Evolutionary conservation across 495 filamentous ascomycete species (phyloP), one percentile per base, ranked within the genome.

Genomic region (Xylaria intraflava): DNA sequence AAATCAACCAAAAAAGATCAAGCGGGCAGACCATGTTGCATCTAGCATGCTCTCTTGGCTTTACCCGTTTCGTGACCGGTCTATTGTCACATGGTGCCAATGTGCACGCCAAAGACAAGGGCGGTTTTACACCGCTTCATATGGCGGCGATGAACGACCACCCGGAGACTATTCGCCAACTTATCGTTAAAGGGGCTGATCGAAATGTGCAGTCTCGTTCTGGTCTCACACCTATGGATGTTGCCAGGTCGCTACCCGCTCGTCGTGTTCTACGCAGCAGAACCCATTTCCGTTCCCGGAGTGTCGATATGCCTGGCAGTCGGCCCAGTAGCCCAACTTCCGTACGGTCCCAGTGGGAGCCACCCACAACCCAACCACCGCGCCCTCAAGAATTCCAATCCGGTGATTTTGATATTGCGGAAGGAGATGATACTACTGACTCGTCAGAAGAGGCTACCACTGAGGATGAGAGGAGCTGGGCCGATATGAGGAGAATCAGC

Each of bases 21-120:
- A 84, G 80, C 7, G 89, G 89, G 1, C 87, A 93, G 57, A 88
- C 84, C 19, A 85, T 95, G 74, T 76, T 95, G 56, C 89, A 94
- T 67, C 73, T 90, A 48, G 88, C 88, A 3, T 87, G 83, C 49
- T 85, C 85, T 20, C 67, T 91, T 46, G 89, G 89, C 14, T 77
- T 89, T 53, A 79, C 81, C 42, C 82, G 87, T 14, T 84, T 95
- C 56, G 86, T 85, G 46, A 87, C 87, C n/a, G 87, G 82, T 19
- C 80, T 95, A 16, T 69, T 95, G 14, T 85, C 85, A 12, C 82
- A 87, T 57, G 88, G 88, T n/a, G 89, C 88, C 7, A 85, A 83
- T 56, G 82, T 86, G 1, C 83, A 92, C 58, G 66, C 82, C 19
- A 78, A 83, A 54, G 90, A 95, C 65, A 85, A 83, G 51, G 86